These are phyloP conservation scores for Achaetomiella virescens DNA, from an alignment of 495 filamentous ascomycete genomes.

Conservation along the genomic window DNA sequence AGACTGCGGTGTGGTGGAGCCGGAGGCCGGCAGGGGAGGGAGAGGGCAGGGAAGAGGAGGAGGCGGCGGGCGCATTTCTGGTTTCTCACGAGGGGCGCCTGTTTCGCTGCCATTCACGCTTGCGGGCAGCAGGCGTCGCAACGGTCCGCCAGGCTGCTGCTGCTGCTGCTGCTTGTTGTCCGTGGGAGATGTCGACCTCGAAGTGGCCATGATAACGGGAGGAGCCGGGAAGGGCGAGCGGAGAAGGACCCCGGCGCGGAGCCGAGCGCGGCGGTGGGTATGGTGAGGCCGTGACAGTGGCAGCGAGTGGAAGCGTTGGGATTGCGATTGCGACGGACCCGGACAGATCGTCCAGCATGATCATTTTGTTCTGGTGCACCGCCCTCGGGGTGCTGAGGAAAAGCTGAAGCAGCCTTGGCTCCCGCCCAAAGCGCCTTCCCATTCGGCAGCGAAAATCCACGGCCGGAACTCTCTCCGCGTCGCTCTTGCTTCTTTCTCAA, in stretches of 20 bases:
- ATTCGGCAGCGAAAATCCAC: conserved; percentile 6
- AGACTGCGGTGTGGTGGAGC: neutral
- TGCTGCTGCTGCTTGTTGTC: no score
- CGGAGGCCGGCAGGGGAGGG: neutral
- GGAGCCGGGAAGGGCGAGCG: neutral
- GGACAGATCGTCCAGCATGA: no score
- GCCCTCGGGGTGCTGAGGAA: neutral
- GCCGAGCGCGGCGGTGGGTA: neutral
- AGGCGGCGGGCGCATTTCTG: neutral
- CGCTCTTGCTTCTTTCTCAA: neutral
- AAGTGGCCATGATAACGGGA: conserved; percentile 2
- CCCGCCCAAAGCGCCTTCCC: neutral
- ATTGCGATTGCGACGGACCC: no score
- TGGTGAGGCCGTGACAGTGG: no score
- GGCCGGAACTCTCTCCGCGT: conserved; percentile 8
- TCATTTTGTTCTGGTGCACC: no score
- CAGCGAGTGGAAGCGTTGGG: no score
- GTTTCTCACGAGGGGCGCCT: neutral
- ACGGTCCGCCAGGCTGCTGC: neutral
- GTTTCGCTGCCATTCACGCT: neutral
- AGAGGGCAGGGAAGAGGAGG: neutral
- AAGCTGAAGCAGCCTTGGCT: conserved; percentile 1
- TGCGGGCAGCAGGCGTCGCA: conserved; percentile 20
- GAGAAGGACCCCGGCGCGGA: no score
- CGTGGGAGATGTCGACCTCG: conserved; percentile 3